Conservation (phyloP, 2,329 filamentous ascomycete species). For the Neodidymelliopsis sp. region DNA sequence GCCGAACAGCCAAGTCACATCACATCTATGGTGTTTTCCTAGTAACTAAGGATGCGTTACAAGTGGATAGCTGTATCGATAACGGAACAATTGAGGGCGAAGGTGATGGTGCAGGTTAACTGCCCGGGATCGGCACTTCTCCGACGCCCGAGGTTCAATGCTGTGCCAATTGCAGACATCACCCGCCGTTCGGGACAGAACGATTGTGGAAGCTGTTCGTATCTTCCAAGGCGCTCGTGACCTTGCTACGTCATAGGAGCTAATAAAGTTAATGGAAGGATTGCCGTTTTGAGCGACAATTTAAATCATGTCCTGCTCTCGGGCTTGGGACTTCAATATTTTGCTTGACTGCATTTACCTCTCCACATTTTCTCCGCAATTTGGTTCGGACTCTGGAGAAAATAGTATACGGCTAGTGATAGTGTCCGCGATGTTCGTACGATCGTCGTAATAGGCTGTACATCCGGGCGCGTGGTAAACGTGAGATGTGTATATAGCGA, state of each 20-base stretch:
- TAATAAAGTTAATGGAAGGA: background rate
- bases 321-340: conserved; percentile 1
- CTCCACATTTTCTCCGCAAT: conserved; percentile 6
- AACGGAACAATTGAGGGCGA: conserved; percentile 32
- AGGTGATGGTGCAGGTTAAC: conserved; percentile 16
- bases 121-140: conserved; percentile 33
- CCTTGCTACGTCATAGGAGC: background rate
- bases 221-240: background rate
- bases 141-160: conserved; percentile 33
- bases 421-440: background rate
- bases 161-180: conserved; percentile 3
- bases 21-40: background rate
- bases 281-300: conserved; percentile 1
- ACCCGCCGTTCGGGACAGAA: conserved; percentile 9
- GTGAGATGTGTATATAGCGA: conserved; percentile 3
- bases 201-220: background rate
- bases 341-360: background rate
- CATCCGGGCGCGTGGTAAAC: background rate
- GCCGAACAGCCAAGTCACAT: background rate
- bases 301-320: background rate
- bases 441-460: no score
- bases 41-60: conserved; percentile 3
- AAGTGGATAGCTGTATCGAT: conserved; percentile 23
- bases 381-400: background rate
- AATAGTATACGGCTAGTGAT: background rate